A percentile compares a stretch with the other conserved stretches of the same genome.
These are phyloP conservation scores for Teratosphaeria destructans DNA, from an alignment of 2,329 filamentous ascomycete genomes.

Conservation along the genomic window DNA sequence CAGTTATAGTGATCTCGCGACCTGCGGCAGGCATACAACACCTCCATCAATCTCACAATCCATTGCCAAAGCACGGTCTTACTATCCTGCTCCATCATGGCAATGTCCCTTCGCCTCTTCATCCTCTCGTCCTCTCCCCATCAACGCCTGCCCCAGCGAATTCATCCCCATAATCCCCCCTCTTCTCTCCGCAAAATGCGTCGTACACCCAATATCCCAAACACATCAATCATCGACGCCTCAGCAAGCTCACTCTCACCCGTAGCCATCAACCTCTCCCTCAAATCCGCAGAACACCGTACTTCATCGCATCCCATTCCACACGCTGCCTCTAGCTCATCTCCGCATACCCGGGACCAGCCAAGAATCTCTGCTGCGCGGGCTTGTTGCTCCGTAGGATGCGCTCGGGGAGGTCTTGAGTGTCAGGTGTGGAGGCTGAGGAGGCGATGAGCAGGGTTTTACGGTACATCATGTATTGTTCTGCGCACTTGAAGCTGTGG, in stretches of 20 bases:
- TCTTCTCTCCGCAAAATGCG: conserved; percentile 38
- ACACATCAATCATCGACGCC: conserved; percentile 45
- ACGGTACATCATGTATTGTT: conserved; percentile 14
- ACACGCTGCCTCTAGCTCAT: not conserved
- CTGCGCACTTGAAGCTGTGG: conserved; percentile 8
- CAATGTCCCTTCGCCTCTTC: no score
- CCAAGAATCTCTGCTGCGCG: not conserved
- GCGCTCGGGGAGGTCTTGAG: not conserved
- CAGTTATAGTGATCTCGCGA: no score
- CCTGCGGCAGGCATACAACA: no score
- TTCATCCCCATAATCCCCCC: conserved; percentile 52
- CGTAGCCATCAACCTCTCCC: conserved; percentile 43
- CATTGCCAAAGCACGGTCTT: no score
- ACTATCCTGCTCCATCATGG: no score
- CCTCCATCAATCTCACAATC: no score
- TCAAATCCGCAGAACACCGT: conserved; percentile 41
- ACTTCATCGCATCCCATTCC: conserved; percentile 30
- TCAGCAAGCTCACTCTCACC: conserved; percentile 52
- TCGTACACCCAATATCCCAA: conserved; percentile 55
- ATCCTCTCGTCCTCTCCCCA: no score
- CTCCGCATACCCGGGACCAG: not conserved
- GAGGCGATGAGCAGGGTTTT: conserved; percentile 6
- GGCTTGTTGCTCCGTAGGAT: not conserved
- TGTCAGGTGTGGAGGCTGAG: not conserved
- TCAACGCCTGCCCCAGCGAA: conserved; percentile 51